A percentile compares a stretch with the other conserved stretches of the same genome.
Evolutionary conservation across 2,329 filamentous ascomycete genomes (phyloP).

Genomic region (Fusarium sp.): DNA sequence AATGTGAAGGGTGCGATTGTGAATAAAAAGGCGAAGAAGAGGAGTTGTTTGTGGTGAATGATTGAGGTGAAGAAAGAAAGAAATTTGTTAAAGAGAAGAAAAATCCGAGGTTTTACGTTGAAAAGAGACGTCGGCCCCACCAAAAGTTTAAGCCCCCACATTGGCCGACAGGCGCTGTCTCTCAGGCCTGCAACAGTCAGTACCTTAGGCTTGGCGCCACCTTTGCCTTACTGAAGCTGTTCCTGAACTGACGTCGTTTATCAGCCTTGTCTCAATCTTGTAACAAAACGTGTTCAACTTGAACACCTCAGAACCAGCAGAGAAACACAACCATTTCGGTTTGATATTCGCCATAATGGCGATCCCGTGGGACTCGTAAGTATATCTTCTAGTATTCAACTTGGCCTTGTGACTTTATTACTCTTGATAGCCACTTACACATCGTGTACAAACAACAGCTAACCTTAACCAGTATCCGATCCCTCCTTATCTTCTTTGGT

Average conservation of each 20-base stretch:
- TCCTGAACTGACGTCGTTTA: conserved; percentile 34
- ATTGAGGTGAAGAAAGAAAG: conserved; percentile 23
- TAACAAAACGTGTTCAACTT: conserved; percentile 33
- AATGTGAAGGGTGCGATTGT: not conserved
- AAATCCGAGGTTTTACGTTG: conserved; percentile 28
- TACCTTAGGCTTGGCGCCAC: conserved; percentile 22
- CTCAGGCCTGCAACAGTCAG: not conserved
- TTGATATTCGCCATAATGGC: conserved; percentile 37
- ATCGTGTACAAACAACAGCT: conserved; percentile 1
- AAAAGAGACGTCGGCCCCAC: conserved; percentile 32
- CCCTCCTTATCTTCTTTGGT: conserved; percentile 70
- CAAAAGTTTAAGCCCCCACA: conserved; percentile 4
- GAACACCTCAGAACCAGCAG: not conserved
- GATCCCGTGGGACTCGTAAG: conserved; percentile 44
- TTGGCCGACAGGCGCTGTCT: not conserved
- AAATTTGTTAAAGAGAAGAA: conserved; percentile 8
- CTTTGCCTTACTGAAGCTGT: conserved; percentile 27
- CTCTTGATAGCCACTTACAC: conserved; percentile 1
- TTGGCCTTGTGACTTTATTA: not conserved
- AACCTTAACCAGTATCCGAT: conserved; percentile 57
- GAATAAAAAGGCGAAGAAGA: not conserved
- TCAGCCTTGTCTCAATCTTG: conserved; percentile 25
- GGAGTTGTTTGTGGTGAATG: not conserved
- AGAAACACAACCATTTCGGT: not conserved
- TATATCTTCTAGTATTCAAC: not conserved